These are phyloP conservation scores for Penicillium expansum DNA, from an alignment of 2,329 filamentous ascomycete genomes.

Conservation along the genomic window DNA sequence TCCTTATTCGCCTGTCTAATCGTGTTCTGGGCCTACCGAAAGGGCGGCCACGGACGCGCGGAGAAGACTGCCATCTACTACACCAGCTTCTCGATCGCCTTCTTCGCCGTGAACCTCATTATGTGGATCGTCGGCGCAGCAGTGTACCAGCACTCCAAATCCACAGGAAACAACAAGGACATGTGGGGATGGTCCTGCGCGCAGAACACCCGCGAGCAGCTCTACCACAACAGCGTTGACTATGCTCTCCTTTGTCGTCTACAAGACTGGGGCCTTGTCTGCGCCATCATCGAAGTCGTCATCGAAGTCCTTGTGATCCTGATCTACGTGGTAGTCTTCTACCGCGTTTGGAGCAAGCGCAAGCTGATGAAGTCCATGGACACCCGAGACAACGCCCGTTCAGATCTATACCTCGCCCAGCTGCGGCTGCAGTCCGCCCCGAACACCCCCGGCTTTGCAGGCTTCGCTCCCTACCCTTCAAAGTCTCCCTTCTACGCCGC, in stretches of 20 bases:
- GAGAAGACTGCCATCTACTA: constrained; percentile 96
- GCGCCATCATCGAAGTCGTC: constrained; percentile 94
- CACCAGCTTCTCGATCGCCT: constrained; percentile 85
- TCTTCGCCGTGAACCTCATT: constrained; percentile 88
- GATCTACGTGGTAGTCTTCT: constrained; percentile 93
- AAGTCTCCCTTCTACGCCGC: constrained; percentile 47
- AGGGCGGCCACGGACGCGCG: constrained; percentile 80
- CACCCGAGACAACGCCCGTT: constrained; percentile 86
- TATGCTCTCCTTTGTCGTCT: constrained; percentile 91
- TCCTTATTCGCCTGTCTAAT: constrained; percentile 75
- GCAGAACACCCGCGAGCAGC: constrained; percentile 73
- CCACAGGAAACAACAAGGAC: constrained; percentile 74
- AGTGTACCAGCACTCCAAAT: constrained; percentile 74
- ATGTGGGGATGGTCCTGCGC: constrained; percentile 99
- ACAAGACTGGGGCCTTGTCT: constrained; percentile 92
- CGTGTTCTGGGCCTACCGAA: constrained; percentile 83
- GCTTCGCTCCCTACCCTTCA: constrained; percentile 57
- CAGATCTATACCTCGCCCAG: constrained; percentile 89
- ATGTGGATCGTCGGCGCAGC: constrained; percentile 89
- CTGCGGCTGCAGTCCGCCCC: constrained; percentile 82
- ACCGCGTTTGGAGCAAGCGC: constrained; percentile 95
- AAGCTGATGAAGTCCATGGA: constrained; percentile 97
- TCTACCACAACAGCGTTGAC: constrained; percentile 78
- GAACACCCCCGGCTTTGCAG: constrained; percentile 79
- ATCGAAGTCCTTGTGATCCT: constrained; percentile 87